A percentile compares a stretch with the other conserved stretches of the same genome.
phyloP scores from a whole-genome alignment of 2,329 filamentous ascomycete species.

The Aureobasidium sp. region DNA sequence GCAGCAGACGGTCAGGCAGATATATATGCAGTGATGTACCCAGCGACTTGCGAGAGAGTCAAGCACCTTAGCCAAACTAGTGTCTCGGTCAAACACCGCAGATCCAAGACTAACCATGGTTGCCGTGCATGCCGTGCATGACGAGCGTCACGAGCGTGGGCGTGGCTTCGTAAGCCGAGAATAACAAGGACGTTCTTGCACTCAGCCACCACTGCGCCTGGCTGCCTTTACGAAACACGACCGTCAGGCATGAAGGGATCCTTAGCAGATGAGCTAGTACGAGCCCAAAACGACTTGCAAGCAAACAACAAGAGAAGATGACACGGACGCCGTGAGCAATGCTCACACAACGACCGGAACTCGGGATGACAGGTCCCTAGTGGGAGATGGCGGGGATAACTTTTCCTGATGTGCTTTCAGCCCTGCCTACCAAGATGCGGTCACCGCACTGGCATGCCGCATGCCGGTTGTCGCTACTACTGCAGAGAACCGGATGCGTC shows the following conservation, averaged over 20 bases:
- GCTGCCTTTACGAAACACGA: conserved; percentile 9
- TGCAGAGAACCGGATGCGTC: neutral
- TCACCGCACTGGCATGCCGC: neutral
- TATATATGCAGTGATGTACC: conserved; percentile 13
- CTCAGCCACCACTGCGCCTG: conserved; percentile 8
- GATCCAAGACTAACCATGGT: neutral
- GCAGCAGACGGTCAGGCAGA: conserved; percentile 5
- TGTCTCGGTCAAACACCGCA: conserved; percentile 12
- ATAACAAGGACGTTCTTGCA: neutral
- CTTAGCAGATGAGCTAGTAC: neutral
- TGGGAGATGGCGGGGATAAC: neutral
- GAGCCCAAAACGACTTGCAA: conserved; percentile 5
- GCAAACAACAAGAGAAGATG: neutral
- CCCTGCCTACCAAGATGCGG: neutral
- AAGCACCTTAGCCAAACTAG: neutral
- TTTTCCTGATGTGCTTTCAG: conserved; percentile 1
- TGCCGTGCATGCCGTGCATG: conserved; percentile 7
- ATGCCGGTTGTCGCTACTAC: neutral
- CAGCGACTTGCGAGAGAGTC: conserved; percentile 1
- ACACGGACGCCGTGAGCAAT: neutral
- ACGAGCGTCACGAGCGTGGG: conserved; percentile 8
- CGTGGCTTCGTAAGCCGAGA: conserved; percentile 6
- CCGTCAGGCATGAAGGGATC: neutral
- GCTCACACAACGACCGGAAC: neutral
- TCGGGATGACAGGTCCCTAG: conserved; percentile 3